Percentiles rank a stretch among this genome's conserved stretches.
These are phyloP conservation scores for Colletotrichum karsti DNA, from an alignment of 2,329 filamentous ascomycete species.

Conservation along the genomic window DNA sequence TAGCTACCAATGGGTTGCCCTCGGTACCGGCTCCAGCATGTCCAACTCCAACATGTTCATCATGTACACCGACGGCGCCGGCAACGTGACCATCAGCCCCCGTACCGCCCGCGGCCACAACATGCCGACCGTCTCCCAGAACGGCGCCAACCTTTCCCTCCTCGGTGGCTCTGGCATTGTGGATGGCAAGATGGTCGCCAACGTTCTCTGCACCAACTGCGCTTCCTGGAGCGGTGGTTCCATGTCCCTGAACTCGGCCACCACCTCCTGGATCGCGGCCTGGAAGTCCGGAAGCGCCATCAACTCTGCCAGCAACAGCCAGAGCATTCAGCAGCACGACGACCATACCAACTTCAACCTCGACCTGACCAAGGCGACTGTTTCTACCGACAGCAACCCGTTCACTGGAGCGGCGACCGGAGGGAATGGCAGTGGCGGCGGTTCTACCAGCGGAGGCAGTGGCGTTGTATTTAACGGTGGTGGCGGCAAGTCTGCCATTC, in stretches of 20 bases:
- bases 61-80: conserved; percentile 65
- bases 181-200: conserved; percentile 64
- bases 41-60: conserved; percentile 67
- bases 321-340: conserved; percentile 57
- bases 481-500: conserved; percentile 33
- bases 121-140: conserved; percentile 55
- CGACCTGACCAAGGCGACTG: conserved; percentile 56
- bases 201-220: conserved; percentile 65
- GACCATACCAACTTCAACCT: conserved; percentile 51
- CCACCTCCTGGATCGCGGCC: conserved; percentile 61
- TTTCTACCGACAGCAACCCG: conserved; percentile 60
- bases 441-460: conserved; percentile 26
- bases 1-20: conserved; percentile 63
- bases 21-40: conserved; percentile 67
- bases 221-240: conserved; percentile 51
- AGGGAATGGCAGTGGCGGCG: conserved; percentile 14
- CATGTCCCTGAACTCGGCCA: conserved; percentile 50
- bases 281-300: conserved; percentile 59
- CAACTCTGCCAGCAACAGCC: conserved; percentile 48
- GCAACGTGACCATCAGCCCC: conserved; percentile 70
- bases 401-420: conserved; percentile 46
- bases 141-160: conserved; percentile 56
- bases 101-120: conserved; percentile 57
- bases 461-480: conserved; percentile 29
- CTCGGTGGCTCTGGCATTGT: conserved; percentile 67